A percentile compares a stretch with the other conserved stretches of the same genome.
Conservation (phyloP, 345 rosid genomes). For the Salix udensis region DNA sequence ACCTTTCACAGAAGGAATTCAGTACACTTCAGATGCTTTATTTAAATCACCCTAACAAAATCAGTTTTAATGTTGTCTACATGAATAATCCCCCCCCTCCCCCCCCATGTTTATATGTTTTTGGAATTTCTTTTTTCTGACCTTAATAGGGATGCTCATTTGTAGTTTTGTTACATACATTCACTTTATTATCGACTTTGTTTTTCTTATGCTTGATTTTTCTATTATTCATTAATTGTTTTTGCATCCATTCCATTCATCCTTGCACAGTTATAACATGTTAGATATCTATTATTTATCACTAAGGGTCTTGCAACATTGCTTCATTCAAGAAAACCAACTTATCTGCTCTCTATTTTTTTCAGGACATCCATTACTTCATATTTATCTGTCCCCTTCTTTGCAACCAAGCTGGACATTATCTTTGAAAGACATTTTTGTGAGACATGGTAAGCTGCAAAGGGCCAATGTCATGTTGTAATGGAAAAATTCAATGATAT, state of each 20-base stretch:
- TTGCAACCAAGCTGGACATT: slow-evolving; percentile 24
- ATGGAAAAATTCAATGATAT: background rate
- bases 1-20: background rate
- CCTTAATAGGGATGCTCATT: background rate
- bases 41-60: background rate
- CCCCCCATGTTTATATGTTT: background rate
- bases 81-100: background rate
- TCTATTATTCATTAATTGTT: background rate
- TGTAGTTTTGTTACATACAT: background rate
- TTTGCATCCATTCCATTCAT: background rate
- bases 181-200: background rate
- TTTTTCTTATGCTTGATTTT: background rate
- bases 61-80: background rate
- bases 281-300: background rate
- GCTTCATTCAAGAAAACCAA: slow-evolving; percentile 6
- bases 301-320: background rate
- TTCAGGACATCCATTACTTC: slow-evolving; percentile 40
- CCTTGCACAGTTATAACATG: background rate
- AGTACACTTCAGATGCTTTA: background rate
- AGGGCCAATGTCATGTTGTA: background rate
- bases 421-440: slow-evolving; percentile 20
- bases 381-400: slow-evolving; percentile 28
- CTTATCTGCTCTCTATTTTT: background rate
- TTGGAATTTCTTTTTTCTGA: background rate
- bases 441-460: slow-evolving; percentile 28